Evolutionary conservation across 1,284 basidiomycete species (phyloP).

Genomic region (Marasmius tenuissimus): DNA sequence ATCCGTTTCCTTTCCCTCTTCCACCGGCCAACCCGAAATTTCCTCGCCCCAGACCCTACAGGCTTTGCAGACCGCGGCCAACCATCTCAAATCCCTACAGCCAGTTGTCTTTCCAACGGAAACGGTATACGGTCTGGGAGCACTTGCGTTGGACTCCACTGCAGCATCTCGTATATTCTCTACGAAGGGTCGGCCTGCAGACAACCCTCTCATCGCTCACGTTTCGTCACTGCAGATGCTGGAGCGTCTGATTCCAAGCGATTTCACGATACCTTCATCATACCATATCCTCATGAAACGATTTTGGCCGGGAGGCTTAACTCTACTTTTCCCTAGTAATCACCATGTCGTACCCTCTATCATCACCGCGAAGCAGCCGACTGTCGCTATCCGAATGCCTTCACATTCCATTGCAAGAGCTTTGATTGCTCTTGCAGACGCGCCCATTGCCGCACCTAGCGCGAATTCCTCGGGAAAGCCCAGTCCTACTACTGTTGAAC

Average conservation of each 20-base stretch:
- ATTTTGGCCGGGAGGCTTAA: constrained; percentile 97
- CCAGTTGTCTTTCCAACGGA: constrained; percentile 95
- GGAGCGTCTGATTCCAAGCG: constrained; percentile 62
- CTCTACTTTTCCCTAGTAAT: constrained; percentile 85
- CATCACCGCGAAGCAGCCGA: constrained; percentile 78
- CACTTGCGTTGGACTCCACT: constrained; percentile 68
- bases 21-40: constrained; percentile 41
- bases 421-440: constrained; percentile 74
- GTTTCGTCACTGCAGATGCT: constrained; percentile 89
- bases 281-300: constrained; percentile 75
- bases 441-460: constrained; percentile 92
- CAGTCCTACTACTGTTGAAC: constrained; percentile 89
- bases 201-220: constrained; percentile 98
- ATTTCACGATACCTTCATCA: constrained; percentile 57
- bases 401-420: constrained; percentile 91
- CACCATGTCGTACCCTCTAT: constrained; percentile 56
- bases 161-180: constrained; percentile 82
- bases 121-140: constrained; percentile 97
- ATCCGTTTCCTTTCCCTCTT: constrained; percentile 48
- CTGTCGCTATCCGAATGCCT: constrained; percentile 94
- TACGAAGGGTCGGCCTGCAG: constrained; percentile 90
- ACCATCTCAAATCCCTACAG: constrained; percentile 43
- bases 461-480: constrained; percentile 96
- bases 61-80: constrained; percentile 48
- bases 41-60: constrained; percentile 42